Conservation (phyloP, 805 yeast species). For the Komagataella mondaviorum region DNA sequence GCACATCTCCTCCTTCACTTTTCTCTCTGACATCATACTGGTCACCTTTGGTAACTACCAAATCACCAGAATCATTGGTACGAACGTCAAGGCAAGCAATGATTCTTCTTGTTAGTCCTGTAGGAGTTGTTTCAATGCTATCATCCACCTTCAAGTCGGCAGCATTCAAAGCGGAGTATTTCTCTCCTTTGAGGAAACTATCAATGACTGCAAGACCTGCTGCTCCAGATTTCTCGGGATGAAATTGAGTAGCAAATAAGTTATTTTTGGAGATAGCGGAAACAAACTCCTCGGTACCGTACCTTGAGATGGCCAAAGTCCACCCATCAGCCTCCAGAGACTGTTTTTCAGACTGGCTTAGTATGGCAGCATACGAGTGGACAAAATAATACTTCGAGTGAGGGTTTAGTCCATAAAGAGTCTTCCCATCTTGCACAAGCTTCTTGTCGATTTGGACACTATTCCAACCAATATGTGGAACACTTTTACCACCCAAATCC, state of each 20-base stretch:
- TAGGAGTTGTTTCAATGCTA: constrained; percentile 13
- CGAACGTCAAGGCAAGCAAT: constrained; percentile 98
- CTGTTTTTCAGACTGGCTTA: constrained; percentile 23
- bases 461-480: constrained; percentile 98
- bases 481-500: constrained; percentile 42
- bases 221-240: constrained; percentile 94
- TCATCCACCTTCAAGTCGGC: constrained; percentile 2
- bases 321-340: constrained; percentile 32
- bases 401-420: constrained; percentile 53
- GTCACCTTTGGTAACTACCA: constrained; percentile 97
- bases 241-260: constrained; percentile 92
- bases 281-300: constrained; percentile 69
- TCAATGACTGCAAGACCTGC: constrained; percentile 76
- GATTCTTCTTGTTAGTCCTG: constrained; percentile 77
- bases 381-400: constrained; percentile 79
- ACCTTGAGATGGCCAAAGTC: constrained; percentile 59
- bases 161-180: constrained; percentile 11
- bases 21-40: constrained; percentile 95
- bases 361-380: constrained; percentile 79
- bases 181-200: constrained; percentile 47
- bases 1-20: constrained; percentile 43
- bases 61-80: constrained; percentile 84
- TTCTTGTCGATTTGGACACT: constrained; percentile 9
- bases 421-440: constrained; percentile 7
- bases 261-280: constrained; percentile 73